Base-by-base conservation (phyloP, 225 moss, liverwort and hornwort genomes). In the Takakia lepidozioides region DNA sequence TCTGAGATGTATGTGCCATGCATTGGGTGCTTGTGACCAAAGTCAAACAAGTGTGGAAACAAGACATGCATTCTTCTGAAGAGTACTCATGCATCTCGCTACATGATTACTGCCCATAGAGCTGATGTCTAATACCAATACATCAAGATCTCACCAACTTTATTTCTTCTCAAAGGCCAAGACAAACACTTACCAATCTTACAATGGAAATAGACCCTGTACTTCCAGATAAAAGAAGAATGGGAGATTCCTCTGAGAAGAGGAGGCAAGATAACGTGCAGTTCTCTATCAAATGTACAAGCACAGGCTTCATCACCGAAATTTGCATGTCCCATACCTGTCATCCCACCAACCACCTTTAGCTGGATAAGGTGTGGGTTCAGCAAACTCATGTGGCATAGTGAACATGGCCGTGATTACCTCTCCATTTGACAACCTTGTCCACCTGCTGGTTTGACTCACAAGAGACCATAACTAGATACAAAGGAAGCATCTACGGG, bases 261-360 rank as follows among this genome's bases (percentile, higher is more conserved):
- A 78, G 74, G 29, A 87, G 62, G 66, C 95, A 98, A 3, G 87
- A 82, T 11, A 90, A 66, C 48, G 69, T 59, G 54, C 82, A 80
- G 19, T 80, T 74, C 39, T 89, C 79, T 48, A 85, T 77, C 48
- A 77, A 68, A 51, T 98, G 70, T 32, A 71, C 90, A 27, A 87
- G 60, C 19, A 87, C 80, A 11, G 85, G 95, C 59, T 98, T 90
- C 69, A 98, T 82, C 9, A 84, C 87, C 20, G 87, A 90, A 54
- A 84, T 80, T 39, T 82, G 76, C 75, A 95, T 64, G 49, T 95
- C 90, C 95, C 95, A 95, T 37, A 95, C 60, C 90, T 91, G 80
- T 59, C 62, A 74, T 21, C 29, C 25, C 24, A 45, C 8, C 29
- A 10, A 30, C 32, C 27, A 30, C 46, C 5, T 17, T 10, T 13